Evolutionary conservation across 2,329 filamentous ascomycete species (phyloP).

Genomic region (Colletotrichum spinosum): DNA sequence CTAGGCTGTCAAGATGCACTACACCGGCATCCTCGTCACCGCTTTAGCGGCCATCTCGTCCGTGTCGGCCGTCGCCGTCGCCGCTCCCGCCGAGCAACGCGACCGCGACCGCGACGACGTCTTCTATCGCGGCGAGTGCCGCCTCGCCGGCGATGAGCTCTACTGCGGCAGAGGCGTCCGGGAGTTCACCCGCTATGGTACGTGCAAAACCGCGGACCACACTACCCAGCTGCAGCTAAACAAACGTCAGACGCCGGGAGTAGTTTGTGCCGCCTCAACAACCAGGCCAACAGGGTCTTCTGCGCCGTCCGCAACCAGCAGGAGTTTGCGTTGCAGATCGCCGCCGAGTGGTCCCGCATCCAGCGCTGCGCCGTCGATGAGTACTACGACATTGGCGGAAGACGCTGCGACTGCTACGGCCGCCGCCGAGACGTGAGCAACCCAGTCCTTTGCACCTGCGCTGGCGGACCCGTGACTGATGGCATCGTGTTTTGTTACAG

Average conservation of each 20-base stretch:
- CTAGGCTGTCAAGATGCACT: slow-evolving; percentile 23
- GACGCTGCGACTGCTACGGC: slow-evolving; percentile 30
- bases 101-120: slow-evolving; percentile 13
- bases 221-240: neutral
- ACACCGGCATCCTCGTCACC: slow-evolving; percentile 23
- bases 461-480: neutral
- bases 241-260: slow-evolving; percentile 17
- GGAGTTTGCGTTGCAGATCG: slow-evolving; percentile 15
- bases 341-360: slow-evolving; percentile 22
- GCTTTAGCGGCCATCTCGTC: slow-evolving; percentile 26
- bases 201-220: neutral
- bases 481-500: neutral
- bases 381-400: slow-evolving; percentile 18
- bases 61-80: slow-evolving; percentile 22
- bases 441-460: no score
- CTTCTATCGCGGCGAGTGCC: slow-evolving; percentile 29
- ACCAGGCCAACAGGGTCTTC: slow-evolving; percentile 28
- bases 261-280: slow-evolving; percentile 18
- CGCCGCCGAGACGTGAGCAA: slow-evolving; percentile 17
- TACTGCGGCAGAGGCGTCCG: slow-evolving; percentile 31
- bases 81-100: slow-evolving; percentile 8
- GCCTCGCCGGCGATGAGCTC: slow-evolving; percentile 18
- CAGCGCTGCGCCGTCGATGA: slow-evolving; percentile 20
- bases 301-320: slow-evolving; percentile 33
- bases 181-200: slow-evolving; percentile 28